Conservation (phyloP, 1,139 yeast species). For the Geotrichum fermentans region DNA sequence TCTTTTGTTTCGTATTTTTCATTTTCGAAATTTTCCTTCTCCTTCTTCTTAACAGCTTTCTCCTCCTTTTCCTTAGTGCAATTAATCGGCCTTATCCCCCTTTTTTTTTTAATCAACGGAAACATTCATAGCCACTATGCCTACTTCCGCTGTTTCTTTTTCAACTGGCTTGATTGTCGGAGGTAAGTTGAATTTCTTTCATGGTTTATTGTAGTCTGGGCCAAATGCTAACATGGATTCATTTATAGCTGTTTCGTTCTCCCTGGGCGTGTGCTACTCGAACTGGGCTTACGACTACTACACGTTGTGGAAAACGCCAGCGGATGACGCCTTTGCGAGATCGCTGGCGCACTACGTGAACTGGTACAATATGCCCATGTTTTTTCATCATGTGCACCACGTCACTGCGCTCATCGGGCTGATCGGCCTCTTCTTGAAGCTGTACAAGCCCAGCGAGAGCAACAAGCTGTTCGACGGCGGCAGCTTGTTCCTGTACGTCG, state of each 20-base stretch:
- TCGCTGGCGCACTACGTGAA: slow-evolving; percentile 69
- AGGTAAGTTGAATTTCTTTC: slow-evolving; percentile 21
- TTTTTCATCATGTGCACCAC: slow-evolving; percentile 59
- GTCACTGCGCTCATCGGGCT: slow-evolving; percentile 58
- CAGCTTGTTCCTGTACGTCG: slow-evolving; percentile 63
- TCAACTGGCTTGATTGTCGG: slow-evolving; percentile 38
- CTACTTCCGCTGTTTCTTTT: slow-evolving; percentile 34
- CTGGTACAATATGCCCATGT: slow-evolving; percentile 62
- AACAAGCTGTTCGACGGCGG: slow-evolving; percentile 88
- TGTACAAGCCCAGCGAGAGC: slow-evolving; percentile 80
- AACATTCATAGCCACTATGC: too few relatives aligned
- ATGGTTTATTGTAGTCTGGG: too few relatives aligned
- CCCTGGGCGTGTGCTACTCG: slow-evolving; percentile 71
- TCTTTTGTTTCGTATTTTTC: too few relatives aligned
- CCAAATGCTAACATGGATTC: background rate
- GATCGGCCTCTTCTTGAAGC: slow-evolving; percentile 67
- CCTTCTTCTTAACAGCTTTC: background rate
- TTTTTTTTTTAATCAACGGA: too few relatives aligned
- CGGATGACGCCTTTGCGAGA: slow-evolving; percentile 50
- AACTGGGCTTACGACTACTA: slow-evolving; percentile 78
- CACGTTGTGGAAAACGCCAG: slow-evolving; percentile 60
- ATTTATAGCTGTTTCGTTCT: slow-evolving; percentile 54
- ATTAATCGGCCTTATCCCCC: too few relatives aligned
- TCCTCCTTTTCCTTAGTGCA: too few relatives aligned
- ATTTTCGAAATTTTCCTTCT: background rate